Evolutionary conservation across 768 basidiomycete genomes (phyloP), one percentile per base, ranked within the genome.

Genomic region (Cubamyces sp.): DNA sequence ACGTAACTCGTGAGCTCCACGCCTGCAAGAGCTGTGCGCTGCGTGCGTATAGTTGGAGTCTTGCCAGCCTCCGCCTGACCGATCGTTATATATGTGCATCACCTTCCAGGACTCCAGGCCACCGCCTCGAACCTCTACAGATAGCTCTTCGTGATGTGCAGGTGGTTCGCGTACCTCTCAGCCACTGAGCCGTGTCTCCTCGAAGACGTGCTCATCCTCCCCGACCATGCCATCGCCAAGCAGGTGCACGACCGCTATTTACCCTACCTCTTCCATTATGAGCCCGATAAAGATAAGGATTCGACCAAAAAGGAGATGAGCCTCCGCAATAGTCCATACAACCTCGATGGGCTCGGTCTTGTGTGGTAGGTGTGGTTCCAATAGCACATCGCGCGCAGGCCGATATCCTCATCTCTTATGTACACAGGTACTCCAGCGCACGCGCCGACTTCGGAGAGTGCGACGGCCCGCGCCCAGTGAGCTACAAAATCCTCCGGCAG

Each of bases 101-200:
- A 34, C 34, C 34, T 34, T 34, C 34, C 34, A 34, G 34, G 34
- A 34, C 34, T 34, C 34, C 42, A 43, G 42, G 42, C 7, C 25
- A 23, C 14, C 21, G 18, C 16, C 48, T 43, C n/a, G 9, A 15
- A 49, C 46, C 46, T 47, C 25, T 15, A 1, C 14, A 16, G 15
- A 3, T 15, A 26, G 28, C 25, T 9, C 28, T 46, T 12, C 43
- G 54, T 16, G 14, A 73, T 74, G 73, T 73, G 70, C 51, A 66
- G 71, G 42, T 74, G 73, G 73, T 74, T 73, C 59, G 67, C 71
- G 16, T 74, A 74, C 62, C 60, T 74, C 52, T 71, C 71, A 15
- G 55, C 67, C 43, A 60, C 70, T 0, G 73, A 72, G 64, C 69
- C 66, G 9, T 66, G 66, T 55, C 65, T 74, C 30, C 70, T 72